Evolutionary conservation across 176 grass and related monocot species (phyloP).

Genomic region (Areca catechu): DNA sequence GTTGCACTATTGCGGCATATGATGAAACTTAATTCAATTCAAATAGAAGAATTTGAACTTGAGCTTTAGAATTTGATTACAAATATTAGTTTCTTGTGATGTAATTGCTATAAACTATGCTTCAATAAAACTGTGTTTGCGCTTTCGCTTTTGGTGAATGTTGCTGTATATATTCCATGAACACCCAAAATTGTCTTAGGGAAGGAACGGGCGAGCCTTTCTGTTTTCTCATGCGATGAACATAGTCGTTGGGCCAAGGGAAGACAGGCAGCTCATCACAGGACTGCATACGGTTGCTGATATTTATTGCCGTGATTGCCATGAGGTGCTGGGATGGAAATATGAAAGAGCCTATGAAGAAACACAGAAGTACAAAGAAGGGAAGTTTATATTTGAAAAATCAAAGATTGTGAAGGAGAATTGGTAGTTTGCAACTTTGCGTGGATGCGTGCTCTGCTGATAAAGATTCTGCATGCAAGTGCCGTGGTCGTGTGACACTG

Average conservation of each 20-base stretch:
- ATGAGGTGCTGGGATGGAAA: constrained; percentile 8
- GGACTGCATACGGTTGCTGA: constrained; percentile 10
- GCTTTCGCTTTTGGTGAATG: too few species aligned
- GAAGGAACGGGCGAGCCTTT: constrained; percentile 5
- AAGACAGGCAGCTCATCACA: constrained; percentile 11
- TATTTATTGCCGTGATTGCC: constrained; percentile 11
- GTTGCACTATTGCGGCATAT: too few species aligned
- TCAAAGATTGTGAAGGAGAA: constrained; percentile 8
- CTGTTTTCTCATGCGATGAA: constrained; percentile 12
- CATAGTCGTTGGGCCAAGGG: constrained; percentile 4
- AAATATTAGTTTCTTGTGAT: too few species aligned
- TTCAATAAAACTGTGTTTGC: too few species aligned
- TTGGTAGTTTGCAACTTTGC: not conserved
- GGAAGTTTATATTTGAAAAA: constrained; percentile 14
- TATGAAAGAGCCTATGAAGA: constrained; percentile 15
- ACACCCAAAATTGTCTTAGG: not conserved
- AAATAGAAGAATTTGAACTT: too few species aligned
- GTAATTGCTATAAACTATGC: too few species aligned
- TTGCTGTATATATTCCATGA: too few species aligned
- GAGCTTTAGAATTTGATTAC: too few species aligned
- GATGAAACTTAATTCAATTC: too few species aligned
- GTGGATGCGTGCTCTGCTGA: not conserved
- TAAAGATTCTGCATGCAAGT: not conserved
- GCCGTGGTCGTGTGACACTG: too few species aligned
- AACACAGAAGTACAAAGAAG: constrained; percentile 11